Conservation (phyloP, 768 basidiomycete genomes). For the Exsudoporus frostii region DNA sequence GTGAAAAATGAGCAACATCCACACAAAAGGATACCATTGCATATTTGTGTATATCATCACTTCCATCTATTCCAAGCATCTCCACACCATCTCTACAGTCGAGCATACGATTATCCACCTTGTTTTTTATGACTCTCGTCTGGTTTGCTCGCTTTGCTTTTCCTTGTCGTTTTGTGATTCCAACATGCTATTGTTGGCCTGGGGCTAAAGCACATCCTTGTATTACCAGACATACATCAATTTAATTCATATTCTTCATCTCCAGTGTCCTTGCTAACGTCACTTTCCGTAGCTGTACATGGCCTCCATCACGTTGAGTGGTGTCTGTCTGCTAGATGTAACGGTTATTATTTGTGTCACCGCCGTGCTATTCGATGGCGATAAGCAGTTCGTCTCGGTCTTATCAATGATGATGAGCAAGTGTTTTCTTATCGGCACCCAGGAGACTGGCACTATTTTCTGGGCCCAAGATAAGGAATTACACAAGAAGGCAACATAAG, state of each 20-base stretch:
- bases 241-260: constrained; percentile 24
- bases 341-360: not conserved
- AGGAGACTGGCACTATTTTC: not conserved
- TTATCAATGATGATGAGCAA: not conserved
- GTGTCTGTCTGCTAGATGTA: not conserved
- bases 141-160: constrained; percentile 27
- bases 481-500: constrained; percentile 1
- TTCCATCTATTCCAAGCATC: constrained; percentile 33
- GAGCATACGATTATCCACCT: constrained; percentile 23
- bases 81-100: constrained; percentile 25
- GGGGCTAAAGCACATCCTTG: constrained; percentile 27
- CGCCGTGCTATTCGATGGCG: not conserved
- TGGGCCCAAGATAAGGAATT: constrained; percentile 8
- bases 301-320: not conserved
- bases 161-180: constrained; percentile 28
- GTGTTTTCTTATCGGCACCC: not conserved
- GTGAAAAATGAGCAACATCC: constrained; percentile 8
- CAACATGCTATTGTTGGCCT: constrained; percentile 27
- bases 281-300: constrained; percentile 6
- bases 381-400: not conserved
- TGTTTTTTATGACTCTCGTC: constrained; percentile 24
- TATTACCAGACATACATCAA: constrained; percentile 33
- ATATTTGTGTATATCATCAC: constrained; percentile 34
- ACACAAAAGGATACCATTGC: constrained; percentile 28
- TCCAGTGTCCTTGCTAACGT: constrained; percentile 1